Evolutionary conservation across 371 early-diverging fungal genomes (phyloP).

Genomic region (Circinella minor): DNA sequence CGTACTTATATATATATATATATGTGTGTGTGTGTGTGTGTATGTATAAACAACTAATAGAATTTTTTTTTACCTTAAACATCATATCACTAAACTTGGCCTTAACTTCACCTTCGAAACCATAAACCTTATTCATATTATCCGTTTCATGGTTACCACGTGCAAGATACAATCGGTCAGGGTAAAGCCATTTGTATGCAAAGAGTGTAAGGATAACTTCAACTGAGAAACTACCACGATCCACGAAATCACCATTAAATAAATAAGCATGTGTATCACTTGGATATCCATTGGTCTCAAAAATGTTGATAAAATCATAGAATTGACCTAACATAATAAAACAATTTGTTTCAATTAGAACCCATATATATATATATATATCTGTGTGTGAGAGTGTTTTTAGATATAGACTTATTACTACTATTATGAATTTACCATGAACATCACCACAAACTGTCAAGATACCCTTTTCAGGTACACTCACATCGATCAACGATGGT

Average conservation of each 20-base stretch:
- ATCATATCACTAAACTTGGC: constrained; percentile 90
- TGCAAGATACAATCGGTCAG: constrained; percentile 83
- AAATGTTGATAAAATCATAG: constrained; percentile 96
- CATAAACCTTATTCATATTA: constrained; percentile 98
- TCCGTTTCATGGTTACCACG: constrained; percentile 99
- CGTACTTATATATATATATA: too few species aligned
- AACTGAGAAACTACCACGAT: constrained; percentile 95
- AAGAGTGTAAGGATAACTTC: constrained; percentile 96
- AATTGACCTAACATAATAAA: constrained; percentile 75
- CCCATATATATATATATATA: too few species aligned
- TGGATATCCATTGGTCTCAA: constrained; percentile 90
- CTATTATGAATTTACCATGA: constrained; percentile 66
- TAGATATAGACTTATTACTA: too few species aligned
- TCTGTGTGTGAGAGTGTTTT: too few species aligned
- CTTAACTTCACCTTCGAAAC: constrained; percentile 98
- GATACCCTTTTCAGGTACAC: constrained; percentile 72
- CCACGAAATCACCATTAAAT: constrained; percentile 99
- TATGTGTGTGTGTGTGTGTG: too few species aligned
- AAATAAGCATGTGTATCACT: constrained; percentile 82
- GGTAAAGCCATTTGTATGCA: constrained; percentile 91
- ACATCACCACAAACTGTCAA: constrained; percentile 98
- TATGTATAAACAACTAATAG: too few species aligned
- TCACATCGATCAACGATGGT: constrained; percentile 85
- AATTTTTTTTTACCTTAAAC: constrained; percentile 64
- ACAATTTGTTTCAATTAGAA: too few species aligned